Base-by-base conservation (phyloP, 805 yeast species). In the Candida maesae region DNA sequence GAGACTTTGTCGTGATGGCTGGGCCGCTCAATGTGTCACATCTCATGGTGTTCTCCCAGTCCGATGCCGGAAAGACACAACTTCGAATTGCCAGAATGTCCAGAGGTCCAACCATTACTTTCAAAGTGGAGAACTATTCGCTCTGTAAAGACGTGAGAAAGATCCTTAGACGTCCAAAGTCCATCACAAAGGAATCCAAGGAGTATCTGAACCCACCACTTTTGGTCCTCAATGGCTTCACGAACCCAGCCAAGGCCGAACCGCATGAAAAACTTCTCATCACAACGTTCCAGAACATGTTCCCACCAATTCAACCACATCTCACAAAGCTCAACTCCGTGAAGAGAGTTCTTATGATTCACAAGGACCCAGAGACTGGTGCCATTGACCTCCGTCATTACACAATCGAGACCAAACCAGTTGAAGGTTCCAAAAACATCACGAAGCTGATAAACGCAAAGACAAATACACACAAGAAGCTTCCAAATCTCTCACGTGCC, bases 1-100 rank as follows among this genome's bases (percentile, higher is more conserved):
- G 84, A 61, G 99, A 91, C 65, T 93, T 84, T 54, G 76, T 90
- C n/a, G 95, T 88, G n/a, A 90, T 93, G 96, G 86, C 96, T 28
- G 98, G 98, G 6, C 98, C 98, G 12, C 70, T 93, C 33, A 95
- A 95, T 20, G 96, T 93, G 17, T 74, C 91, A 6, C 96, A 91
- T 64, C 65, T 93, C 57, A 78, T 93, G 65, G 70, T 91, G 16
- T 90, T 93, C 68, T 82, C 88, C 47, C 96, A 89, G 60, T 76
- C 85, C 28, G 83, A 79, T 52, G 67, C 83, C 2, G 97, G 96
- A 7, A 81, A 79, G 41, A 81, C 93, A 5, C 83, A 91, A 37
- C 68, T 93, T 48, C 77, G 97, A 56, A 64, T 93, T 33, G 89
- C 91, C 1, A 78, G 86, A 56, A 78, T 90, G 70, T 96, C 98